These are phyloP conservation scores for Coemansia sp. DNA, from an alignment of 192 early-diverging fungal species.

Conservation along the genomic window DNA sequence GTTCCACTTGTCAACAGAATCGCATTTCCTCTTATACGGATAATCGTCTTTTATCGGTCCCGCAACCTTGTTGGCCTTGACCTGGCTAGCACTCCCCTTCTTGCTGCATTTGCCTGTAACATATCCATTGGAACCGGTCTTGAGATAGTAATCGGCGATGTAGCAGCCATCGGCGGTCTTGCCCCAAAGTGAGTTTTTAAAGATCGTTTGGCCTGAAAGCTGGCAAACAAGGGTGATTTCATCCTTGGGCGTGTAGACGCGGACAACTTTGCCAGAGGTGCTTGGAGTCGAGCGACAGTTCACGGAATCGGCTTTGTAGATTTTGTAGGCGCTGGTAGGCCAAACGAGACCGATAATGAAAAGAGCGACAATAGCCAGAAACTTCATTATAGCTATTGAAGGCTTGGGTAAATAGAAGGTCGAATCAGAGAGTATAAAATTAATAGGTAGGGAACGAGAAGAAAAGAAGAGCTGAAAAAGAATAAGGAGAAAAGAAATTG, in stretches of 20 bases:
- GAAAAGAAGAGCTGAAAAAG: not conserved
- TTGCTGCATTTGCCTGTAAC: slow-evolving; percentile 17
- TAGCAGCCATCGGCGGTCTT: slow-evolving; percentile 50
- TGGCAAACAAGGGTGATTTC: slow-evolving; percentile 26
- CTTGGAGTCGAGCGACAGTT: slow-evolving; percentile 16
- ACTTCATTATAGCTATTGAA: not conserved
- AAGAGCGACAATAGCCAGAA: not conserved
- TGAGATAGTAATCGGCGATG: slow-evolving; percentile 48
- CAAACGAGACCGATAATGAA: not conserved
- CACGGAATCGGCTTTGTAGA: slow-evolving; percentile 18
- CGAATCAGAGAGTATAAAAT: too few relatives aligned
- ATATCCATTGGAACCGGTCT: slow-evolving; percentile 35
- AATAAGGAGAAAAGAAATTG: not conserved
- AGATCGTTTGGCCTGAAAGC: slow-evolving; percentile 21
- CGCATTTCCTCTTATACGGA: slow-evolving; percentile 31
- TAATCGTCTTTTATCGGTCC: slow-evolving; percentile 48
- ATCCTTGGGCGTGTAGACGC: slow-evolving; percentile 4
- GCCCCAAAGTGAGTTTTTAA: slow-evolving; percentile 45
- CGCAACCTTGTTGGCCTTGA: slow-evolving; percentile 12
- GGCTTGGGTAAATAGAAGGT: too few relatives aligned
- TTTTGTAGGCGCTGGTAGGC: slow-evolving; percentile 10
- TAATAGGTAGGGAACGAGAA: not conserved
- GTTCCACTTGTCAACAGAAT: slow-evolving; percentile 36
- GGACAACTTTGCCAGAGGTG: slow-evolving; percentile 5
- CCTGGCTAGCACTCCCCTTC: not conserved